Evolutionary conservation across 2,329 filamentous ascomycete genomes (phyloP), one percentile per base, ranked within the genome.

Genomic region (Aspergillus pseudotamarii): DNA sequence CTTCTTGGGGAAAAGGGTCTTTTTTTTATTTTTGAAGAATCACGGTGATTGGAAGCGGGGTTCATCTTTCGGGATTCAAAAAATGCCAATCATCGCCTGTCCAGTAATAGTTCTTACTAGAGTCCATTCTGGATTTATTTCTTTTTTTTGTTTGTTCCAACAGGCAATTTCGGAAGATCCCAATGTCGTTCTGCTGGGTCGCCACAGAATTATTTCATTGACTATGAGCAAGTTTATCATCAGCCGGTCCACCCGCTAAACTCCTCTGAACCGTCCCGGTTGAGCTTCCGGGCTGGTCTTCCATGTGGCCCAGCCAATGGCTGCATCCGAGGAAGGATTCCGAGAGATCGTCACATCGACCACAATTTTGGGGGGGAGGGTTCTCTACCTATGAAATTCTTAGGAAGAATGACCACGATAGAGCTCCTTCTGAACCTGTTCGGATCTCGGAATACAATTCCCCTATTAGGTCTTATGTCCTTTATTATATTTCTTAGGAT

Each of bases 261-360:
- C 50, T 51, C 48, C 19, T 43, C 38, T 57, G 21, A 51, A 59
- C 62, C 59, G 48, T 58, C 62, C 62, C 62, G 59, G 62, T 58
- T 64, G 53, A 61, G 28, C 60, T 46, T 59, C 60, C 60, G 60
- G 53, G 54, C 28, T 61, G 26, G 48, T 16, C 34, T 63, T 50
- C 59, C 64, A 65, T 66, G 56, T 57, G 59, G 58, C 41, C 55
- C 58, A 26, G 55, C 61, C 64, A 67, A 67, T 64, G 46, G 54
- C 19, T 21, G 43, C 57, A 50, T 43, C 61, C 61, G 50, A 62
- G 64, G 58, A 53, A 58, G 51, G 55, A 60, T 64, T 62, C 64
- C 65, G 59, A 67, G 46, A 45, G 59, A 66, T 66, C 65, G 58
- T 61, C 64, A 53, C 51, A 56, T 38, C 43, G 43, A 58, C 46